Base-by-base conservation (phyloP, 163 green algal species). In the Chlamydomonas reinhardtii region DNA sequence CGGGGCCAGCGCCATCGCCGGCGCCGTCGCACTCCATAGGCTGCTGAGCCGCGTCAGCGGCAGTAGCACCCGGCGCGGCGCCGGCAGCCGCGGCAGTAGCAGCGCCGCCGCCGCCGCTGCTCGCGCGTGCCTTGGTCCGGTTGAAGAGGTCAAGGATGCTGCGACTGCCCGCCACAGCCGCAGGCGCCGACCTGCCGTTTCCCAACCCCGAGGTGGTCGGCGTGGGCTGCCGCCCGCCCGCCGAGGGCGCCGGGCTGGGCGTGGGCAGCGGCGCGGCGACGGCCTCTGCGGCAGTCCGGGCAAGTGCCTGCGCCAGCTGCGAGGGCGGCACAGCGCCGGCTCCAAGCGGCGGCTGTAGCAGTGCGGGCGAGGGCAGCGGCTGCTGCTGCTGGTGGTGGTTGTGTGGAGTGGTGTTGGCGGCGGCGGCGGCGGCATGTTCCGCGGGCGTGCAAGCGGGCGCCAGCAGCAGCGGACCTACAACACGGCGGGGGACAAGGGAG, bases 401-500 rank as follows among this genome's bases (percentile, higher is more conserved):
- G n/a, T n/a, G n/a, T n/a, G n/a, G n/a, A n/a, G n/a, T n/a, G n/a
- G n/a, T n/a, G n/a, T n/a, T n/a, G n/a, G n/a, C n/a, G n/a, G n/a
- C n/a, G 32, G 32, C 22, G 34, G 34, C 22, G 25, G 34, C 25
- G 35, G 15, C 59, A 34, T 0, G 29, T 20, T 56, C 48, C 0
- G 24, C 19, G 20, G 76, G 76, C 9, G 76, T 83, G 76, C 76
- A 73, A 22, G 76, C 37, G 0, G 76, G 76, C 31, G 76, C 76
- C 2, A 32, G 76, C 14, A 83, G 76, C 35, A 48, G 37, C 15
- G 76, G 62, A 34, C 76, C 61, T 74, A n/a, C n/a, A n/a, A n/a
- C n/a, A n/a, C n/a, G 35, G 11, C 37, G 43, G 31, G 27, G 32
- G 73, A 37, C 3, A 22, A 20, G 27, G 62, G 14, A 4, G 25